Percentiles rank a stretch among this genome's conserved stretches.
Conservation (phyloP, 176 grass and related monocot genomes). For the Bolboschoenus planiculmis region DNA sequence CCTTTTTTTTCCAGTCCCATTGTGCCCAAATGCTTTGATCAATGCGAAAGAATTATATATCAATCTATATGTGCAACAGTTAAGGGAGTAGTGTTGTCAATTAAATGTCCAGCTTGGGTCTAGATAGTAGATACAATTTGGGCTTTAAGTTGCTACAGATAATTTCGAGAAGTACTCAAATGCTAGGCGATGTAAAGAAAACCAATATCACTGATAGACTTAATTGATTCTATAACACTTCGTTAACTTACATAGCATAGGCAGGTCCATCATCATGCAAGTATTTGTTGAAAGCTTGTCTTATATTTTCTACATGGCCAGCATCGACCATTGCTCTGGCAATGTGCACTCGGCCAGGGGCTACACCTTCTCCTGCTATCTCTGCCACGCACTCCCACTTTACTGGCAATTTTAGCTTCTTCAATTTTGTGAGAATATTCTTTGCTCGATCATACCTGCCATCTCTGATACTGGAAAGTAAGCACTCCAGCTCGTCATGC, state of each 20-base stretch:
- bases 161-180: background rate
- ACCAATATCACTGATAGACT: background rate
- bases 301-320: constrained; percentile 69
- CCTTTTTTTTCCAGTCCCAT: background rate
- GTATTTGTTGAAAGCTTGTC: constrained; percentile 92
- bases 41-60: background rate
- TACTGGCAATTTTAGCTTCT: constrained; percentile 54
- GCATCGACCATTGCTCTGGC: constrained; percentile 84
- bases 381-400: constrained; percentile 63
- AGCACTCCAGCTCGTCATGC: constrained; percentile 49
- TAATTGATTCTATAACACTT: background rate
- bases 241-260: constrained; percentile 62
- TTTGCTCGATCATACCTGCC: constrained; percentile 65
- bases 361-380: constrained; percentile 90
- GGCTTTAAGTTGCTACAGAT: background rate
- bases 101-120: background rate
- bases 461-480: constrained; percentile 79
- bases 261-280: constrained; percentile 73
- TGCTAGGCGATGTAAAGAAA: background rate
- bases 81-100: background rate
- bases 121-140: background rate
- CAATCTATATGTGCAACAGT: background rate
- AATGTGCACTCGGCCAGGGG: constrained; percentile 78
- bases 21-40: background rate
- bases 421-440: constrained; percentile 75